A percentile compares a stretch with the other conserved stretches of the same genome.
phyloP scores from a whole-genome alignment of 257 asterid genomes.

The Fraxinus americana region DNA sequence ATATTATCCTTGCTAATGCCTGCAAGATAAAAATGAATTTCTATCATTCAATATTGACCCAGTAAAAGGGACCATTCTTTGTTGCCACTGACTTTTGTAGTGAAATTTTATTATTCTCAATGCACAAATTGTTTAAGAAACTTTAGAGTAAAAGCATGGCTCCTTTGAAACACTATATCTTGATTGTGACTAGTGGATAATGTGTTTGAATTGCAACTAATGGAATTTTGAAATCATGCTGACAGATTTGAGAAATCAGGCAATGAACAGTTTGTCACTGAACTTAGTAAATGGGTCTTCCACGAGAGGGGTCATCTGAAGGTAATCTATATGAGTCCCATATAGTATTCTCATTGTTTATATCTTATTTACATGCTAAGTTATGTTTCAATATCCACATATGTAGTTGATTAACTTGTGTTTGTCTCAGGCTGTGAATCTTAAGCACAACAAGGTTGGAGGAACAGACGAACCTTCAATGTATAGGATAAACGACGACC shows the following conservation, averaged over 20 bases:
- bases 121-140: neutral
- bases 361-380: constrained; percentile 11
- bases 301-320: constrained; percentile 89
- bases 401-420: constrained; percentile 3
- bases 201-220: constrained; percentile 28
- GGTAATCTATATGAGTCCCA: constrained; percentile 40
- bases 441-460: constrained; percentile 73
- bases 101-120: constrained; percentile 4
- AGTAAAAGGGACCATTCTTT: neutral
- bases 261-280: constrained; percentile 72
- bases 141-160: neutral
- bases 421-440: constrained; percentile 60
- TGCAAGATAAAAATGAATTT: constrained; percentile 3
- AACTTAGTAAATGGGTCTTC: constrained; percentile 88
- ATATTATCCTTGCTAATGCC: neutral
- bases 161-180: neutral
- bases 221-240: constrained; percentile 23
- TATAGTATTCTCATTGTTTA: constrained; percentile 2
- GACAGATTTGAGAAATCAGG: constrained; percentile 76
- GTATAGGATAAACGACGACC: constrained; percentile 80
- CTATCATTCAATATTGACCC: neutral
- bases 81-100: neutral
- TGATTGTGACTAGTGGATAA: neutral
- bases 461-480: constrained; percentile 73
- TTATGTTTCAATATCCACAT: constrained; percentile 7